These are phyloP conservation scores for Byssothecium circinans DNA, from an alignment of 2,329 filamentous ascomycete species.

Conservation along the genomic window DNA sequence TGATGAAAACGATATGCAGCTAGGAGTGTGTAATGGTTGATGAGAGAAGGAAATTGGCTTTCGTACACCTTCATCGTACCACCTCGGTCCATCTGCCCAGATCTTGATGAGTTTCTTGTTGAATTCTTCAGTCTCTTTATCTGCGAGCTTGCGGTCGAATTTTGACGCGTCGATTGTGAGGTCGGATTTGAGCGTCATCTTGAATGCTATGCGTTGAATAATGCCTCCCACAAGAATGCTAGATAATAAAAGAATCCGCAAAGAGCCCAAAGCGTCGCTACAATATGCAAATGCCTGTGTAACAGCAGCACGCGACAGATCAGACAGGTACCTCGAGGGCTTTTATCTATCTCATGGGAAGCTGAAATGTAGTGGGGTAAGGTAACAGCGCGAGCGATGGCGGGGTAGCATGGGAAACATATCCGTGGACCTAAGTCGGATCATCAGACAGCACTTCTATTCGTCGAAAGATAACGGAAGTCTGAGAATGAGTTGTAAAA, in stretches of 20 bases:
- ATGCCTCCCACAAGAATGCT: not conserved
- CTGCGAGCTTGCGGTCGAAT: slow-evolving; percentile 47
- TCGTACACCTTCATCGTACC: slow-evolving; percentile 51
- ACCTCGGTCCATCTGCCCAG: slow-evolving; percentile 49
- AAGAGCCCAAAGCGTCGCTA: not conserved
- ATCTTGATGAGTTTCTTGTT: slow-evolving; percentile 51
- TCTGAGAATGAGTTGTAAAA: not conserved
- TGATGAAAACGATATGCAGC: not conserved
- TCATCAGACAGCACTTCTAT: not conserved
- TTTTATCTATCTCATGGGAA: not conserved
- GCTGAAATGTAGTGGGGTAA: slow-evolving; percentile 4
- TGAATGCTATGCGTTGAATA: not conserved
- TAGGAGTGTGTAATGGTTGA: not conserved
- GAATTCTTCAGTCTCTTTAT: slow-evolving; percentile 47
- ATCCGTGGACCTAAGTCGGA: not conserved
- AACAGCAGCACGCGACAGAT: not conserved
- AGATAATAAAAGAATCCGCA: not conserved
- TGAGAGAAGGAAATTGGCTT: not conserved
- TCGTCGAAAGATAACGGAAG: slow-evolving; percentile 1
- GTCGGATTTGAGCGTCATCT: slow-evolving; percentile 42
- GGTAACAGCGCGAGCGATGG: slow-evolving; percentile 2
- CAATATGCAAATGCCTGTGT: not conserved
- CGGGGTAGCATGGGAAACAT: slow-evolving; percentile 1
- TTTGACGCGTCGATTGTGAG: slow-evolving; percentile 47
- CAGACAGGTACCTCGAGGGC: not conserved